Conservation (phyloP, 495 filamentous ascomycete species). For the Aspergillus ostianus region DNA sequence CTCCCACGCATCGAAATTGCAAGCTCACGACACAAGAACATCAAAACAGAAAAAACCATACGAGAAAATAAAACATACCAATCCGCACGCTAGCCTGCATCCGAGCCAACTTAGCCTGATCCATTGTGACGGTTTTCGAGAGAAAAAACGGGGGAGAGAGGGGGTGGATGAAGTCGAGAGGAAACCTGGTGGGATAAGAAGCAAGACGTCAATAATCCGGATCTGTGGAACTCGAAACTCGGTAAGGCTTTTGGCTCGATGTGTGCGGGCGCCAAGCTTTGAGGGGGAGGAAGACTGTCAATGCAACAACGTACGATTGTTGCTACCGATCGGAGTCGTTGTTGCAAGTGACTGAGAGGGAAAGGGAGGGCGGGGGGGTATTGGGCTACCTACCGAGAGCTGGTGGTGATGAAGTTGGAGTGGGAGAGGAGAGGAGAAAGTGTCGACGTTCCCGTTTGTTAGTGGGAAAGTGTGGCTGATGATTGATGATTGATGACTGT, state of each 20-base stretch:
- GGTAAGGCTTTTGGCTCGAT: slow-evolving; percentile 15
- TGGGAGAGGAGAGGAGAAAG: neutral
- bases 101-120: slow-evolving; percentile 57
- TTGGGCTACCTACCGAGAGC: neutral
- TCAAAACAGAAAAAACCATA: slow-evolving; percentile 4
- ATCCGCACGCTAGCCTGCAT: slow-evolving; percentile 57
- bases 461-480: neutral
- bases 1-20: neutral
- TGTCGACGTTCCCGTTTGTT: neutral
- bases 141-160: slow-evolving; percentile 15
- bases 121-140: slow-evolving; percentile 45
- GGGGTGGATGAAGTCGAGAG: slow-evolving; percentile 16
- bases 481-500: slow-evolving; percentile 3
- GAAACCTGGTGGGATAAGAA: slow-evolving; percentile 5
- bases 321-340: neutral
- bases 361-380: neutral
- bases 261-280: slow-evolving; percentile 11
- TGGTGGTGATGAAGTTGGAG: neutral
- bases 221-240: slow-evolving; percentile 15
- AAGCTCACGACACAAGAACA: neutral
- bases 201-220: slow-evolving; percentile 15
- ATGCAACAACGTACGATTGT: neutral
- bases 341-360: neutral
- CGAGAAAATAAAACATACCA: slow-evolving; percentile 43
- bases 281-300: neutral